Evolutionary conservation across 1,284 basidiomycete species (phyloP).

Genomic region (Porodaedalea pini): DNA sequence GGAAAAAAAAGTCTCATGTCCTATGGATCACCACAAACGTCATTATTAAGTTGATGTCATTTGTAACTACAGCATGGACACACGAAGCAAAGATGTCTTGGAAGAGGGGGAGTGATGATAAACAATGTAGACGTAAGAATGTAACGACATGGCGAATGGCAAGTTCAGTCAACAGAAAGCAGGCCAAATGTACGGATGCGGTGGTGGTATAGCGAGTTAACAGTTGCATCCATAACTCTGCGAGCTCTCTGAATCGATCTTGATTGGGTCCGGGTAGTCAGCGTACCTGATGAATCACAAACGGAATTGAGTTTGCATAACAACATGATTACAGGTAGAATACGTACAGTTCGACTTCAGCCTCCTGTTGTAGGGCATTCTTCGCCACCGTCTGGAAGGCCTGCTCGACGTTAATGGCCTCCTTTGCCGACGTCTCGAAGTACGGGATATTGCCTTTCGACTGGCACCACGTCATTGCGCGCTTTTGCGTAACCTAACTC

Average conservation of each 20-base stretch:
- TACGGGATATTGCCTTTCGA: slow-evolving; percentile 99
- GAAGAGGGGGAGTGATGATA: slow-evolving; percentile 1
- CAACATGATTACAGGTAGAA: slow-evolving; percentile 6
- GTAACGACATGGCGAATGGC: background rate
- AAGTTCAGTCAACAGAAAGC: background rate
- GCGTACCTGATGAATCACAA: slow-evolving; percentile 64
- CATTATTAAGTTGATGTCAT: background rate
- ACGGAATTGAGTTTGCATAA: slow-evolving; percentile 14
- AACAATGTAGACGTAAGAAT: background rate
- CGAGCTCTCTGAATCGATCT: slow-evolving; percentile 89
- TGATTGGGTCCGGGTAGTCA: slow-evolving; percentile 99
- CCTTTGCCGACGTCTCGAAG: slow-evolving; percentile 99
- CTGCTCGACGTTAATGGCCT: slow-evolving; percentile 99
- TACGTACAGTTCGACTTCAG: slow-evolving; percentile 89
- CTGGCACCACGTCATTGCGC: slow-evolving; percentile 99
- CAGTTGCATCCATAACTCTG: slow-evolving; percentile 94
- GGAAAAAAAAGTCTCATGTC: too few relatives aligned
- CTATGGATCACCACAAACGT: too few relatives aligned
- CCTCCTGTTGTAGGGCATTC: slow-evolving; percentile 96
- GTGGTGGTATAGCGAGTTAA: slow-evolving; percentile 37
- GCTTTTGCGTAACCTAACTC: slow-evolving; percentile 93
- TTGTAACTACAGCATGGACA: slow-evolving; percentile 1
- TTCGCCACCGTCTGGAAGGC: slow-evolving; percentile 99
- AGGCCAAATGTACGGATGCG: background rate
- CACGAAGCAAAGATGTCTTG: background rate